Evolutionary conservation across 306 rosid genomes (phyloP), one percentile per base, ranked within the genome.

Genomic region (Corylus avellana): DNA sequence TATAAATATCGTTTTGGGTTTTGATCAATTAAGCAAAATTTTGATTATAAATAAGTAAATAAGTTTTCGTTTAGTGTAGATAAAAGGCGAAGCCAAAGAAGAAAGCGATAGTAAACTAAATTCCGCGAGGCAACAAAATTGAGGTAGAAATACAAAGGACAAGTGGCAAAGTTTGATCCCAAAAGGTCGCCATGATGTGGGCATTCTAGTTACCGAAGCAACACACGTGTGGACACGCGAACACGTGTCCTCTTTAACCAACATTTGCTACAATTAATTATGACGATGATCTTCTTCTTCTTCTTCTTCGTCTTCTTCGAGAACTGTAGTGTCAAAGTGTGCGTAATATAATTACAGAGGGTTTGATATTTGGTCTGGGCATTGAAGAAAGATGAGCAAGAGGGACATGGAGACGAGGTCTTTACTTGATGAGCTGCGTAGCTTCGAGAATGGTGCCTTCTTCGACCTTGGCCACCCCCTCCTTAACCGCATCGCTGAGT

Each of bases 391-490:
- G 3, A 85, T 79, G 83, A 82, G 68, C 75, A 81, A 82, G 0
- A 78, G 88, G 22, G 76, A 81, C 61, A 14, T 86, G 80, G 98
- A 93, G 61, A 78, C 84, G 1, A 74, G 82, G 22, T 58, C 91
- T n/a, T 67, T 90, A 39, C 84, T 90, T 17, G 91, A 85, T 48
- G 97, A 95, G 71, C 67, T 92, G 6, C 78, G 85, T 48, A 76
- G 77, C 86, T 87, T 91, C 44, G 89, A 89, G 1, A 88, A 82
- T 39, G 87, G 85, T 61, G 83, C 81, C 9, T n/a, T 91, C 61
- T 88, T 91, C 49, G 96, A 93, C 64, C 87, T 95, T 35, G 99
- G 99, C 20, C 97, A 95, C 70, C 98, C 99, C 84, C 98, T 95
- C 72, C 89, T 95, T 83, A 95, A 92, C 77, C 97, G 98, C 77